These are phyloP conservation scores for Krasilnikovozyma curviuscula DNA, from an alignment of 768 basidiomycete species.

Conservation along the genomic window DNA sequence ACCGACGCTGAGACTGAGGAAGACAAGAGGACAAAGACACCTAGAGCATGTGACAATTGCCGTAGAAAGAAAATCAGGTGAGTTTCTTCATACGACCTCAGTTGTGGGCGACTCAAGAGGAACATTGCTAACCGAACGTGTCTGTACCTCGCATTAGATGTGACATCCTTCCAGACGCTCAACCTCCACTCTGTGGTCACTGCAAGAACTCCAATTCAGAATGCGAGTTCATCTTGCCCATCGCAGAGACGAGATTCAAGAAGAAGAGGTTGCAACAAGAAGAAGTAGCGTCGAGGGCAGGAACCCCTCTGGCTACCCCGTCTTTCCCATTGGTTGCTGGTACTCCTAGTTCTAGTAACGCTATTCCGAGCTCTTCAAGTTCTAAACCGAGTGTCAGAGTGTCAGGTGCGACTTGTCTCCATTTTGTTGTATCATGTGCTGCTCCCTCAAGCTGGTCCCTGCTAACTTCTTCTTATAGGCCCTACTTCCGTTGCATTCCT, in stretches of 20 bases:
- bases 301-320: background rate
- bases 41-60: conserved; percentile 80
- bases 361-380: background rate
- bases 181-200: conserved; percentile 35
- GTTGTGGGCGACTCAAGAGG: conserved; percentile 17
- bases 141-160: conserved; percentile 34
- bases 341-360: background rate
- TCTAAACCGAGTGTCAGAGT: background rate
- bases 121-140: conserved; percentile 5
- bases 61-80: conserved; percentile 71
- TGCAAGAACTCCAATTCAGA: conserved; percentile 44
- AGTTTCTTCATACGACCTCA: conserved; percentile 14
- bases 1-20: conserved; percentile 37
- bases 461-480: conserved; percentile 39
- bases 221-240: conserved; percentile 52
- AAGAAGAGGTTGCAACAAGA: conserved; percentile 76
- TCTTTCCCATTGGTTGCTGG: background rate
- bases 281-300: conserved; percentile 17
- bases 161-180: conserved; percentile 60
- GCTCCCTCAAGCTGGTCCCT: too few relatives aligned
- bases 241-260: conserved; percentile 96
- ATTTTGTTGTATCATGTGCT: too few relatives aligned
- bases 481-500: conserved; percentile 73
- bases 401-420: background rate
- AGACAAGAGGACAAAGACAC: conserved; percentile 76